Conservation (phyloP, 2,329 filamentous ascomycete species). For the Beauveria rudraprayagi region DNA sequence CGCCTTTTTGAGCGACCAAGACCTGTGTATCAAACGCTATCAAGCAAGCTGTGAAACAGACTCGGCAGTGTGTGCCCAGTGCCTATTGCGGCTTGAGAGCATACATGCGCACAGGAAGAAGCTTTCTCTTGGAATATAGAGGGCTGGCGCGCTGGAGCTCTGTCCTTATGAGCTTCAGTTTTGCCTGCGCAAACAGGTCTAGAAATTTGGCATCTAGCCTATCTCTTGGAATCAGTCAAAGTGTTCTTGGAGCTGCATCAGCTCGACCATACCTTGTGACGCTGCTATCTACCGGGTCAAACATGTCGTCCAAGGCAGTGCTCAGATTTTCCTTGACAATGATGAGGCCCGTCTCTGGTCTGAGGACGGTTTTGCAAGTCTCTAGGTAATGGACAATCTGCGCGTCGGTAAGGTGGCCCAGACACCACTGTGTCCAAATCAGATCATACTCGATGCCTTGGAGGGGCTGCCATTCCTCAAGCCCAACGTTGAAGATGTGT, state of each 20-base stretch:
- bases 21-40: too few species aligned
- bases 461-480: slow-evolving; percentile 59
- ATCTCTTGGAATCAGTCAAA: neutral
- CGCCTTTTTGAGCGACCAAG: too few species aligned
- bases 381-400: slow-evolving; percentile 62
- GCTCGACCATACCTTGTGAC: slow-evolving; percentile 53
- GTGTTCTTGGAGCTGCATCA: neutral
- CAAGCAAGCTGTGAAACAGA: neutral
- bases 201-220: slow-evolving; percentile 67
- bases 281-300: slow-evolving; percentile 67
- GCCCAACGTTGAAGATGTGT: slow-evolving; percentile 60
- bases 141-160: slow-evolving; percentile 65
- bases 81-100: slow-evolving; percentile 45
- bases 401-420: slow-evolving; percentile 67
- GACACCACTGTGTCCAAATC: slow-evolving; percentile 11
- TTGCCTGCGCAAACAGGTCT: slow-evolving; percentile 59
- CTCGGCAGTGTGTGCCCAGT: too few species aligned
- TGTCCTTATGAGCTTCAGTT: slow-evolving; percentile 56
- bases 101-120: slow-evolving; percentile 73
- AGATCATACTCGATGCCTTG: slow-evolving; percentile 42
- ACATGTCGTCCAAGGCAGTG: slow-evolving; percentile 53
- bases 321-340: slow-evolving; percentile 61
- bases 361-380: slow-evolving; percentile 43
- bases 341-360: slow-evolving; percentile 23
- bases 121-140: slow-evolving; percentile 37